Base-by-base conservation (phyloP, 352 stramenopile genomes). In the Phytophthora ramorum region DNA sequence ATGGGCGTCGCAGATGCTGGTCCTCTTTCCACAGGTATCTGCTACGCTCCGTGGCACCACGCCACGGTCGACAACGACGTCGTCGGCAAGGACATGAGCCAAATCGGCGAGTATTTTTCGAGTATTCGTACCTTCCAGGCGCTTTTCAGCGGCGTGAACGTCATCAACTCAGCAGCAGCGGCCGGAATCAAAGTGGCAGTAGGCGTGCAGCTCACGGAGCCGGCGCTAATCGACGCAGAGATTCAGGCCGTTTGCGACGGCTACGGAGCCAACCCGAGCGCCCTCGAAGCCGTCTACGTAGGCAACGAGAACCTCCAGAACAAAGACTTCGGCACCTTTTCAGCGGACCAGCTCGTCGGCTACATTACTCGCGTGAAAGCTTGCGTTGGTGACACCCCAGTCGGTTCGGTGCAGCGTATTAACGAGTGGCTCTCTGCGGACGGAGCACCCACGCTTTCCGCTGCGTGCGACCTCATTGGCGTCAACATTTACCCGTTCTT, bases 401-500 rank as follows among this genome's bases (percentile, higher is more conserved):
- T 95, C 22, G 86, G 86, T 12, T 85, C 86, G 1, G 83, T 91
- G n/a, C 83, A 92, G 60, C 77, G 81, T n/a, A 90, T 92, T 58
- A 88, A 89, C 38, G 81, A 90, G 41, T 92, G 83, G 83, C 66
- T 89, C 7, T 52, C 61, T 13, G 65, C 75, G 1, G 52, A 78
- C 6, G 73, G 69, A 35, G 69, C 67, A 0, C 41, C 58, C 0
- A 50, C 65, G 9, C 67, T 93, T 62, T 82, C 58, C 0, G 69
- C 35, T 17, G 60, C 43, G 32, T 66, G 46, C 17, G 57, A 72
- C 30, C 22, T 69, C 2, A 49, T 78, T 32, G 85, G 83, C 24
- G 79, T 87, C 56, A 93, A 93, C 65, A 90, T 93, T 54, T 91
- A 93, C 63, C 78, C 85, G 47, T 93, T 93, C 74, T 92, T 91